These are phyloP conservation scores for Fusarium sacchari DNA, from an alignment of 2,329 filamentous ascomycete genomes.

Conservation along the genomic window DNA sequence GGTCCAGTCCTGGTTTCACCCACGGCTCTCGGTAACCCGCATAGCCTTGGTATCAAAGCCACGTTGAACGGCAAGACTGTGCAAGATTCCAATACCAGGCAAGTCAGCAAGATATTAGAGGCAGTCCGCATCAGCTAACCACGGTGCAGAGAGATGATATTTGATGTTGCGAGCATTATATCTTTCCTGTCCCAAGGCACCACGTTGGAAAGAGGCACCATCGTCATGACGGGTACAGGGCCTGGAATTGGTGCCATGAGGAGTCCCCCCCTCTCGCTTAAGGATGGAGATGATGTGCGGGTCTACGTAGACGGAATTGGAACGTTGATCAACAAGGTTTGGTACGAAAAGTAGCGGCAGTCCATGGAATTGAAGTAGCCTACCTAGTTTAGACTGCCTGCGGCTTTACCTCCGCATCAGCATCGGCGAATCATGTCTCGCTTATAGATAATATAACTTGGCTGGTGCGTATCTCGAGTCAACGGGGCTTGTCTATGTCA, in stretches of 20 bases:
- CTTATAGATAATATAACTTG: not conserved
- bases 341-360: not conserved
- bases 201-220: not conserved
- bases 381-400: not conserved
- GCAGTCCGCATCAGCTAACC: not conserved
- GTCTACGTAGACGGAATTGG: not conserved
- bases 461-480: not conserved
- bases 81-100: not conserved
- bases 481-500: not conserved
- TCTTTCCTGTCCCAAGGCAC: not conserved
- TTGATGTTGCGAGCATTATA: not conserved
- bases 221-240: not conserved
- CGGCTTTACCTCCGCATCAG: not conserved
- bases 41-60: not conserved
- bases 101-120: not conserved
- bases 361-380: not conserved
- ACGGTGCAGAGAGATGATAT: not conserved
- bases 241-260: not conserved
- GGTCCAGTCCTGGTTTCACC: not conserved
- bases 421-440: not conserved
- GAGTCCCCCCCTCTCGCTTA: not conserved
- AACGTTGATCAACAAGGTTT: not conserved
- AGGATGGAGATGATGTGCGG: not conserved
- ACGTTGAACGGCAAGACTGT: not conserved
- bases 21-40: not conserved